phyloP scores from a whole-genome alignment of 768 basidiomycete species.

The Neoboletus brunneissimus region DNA sequence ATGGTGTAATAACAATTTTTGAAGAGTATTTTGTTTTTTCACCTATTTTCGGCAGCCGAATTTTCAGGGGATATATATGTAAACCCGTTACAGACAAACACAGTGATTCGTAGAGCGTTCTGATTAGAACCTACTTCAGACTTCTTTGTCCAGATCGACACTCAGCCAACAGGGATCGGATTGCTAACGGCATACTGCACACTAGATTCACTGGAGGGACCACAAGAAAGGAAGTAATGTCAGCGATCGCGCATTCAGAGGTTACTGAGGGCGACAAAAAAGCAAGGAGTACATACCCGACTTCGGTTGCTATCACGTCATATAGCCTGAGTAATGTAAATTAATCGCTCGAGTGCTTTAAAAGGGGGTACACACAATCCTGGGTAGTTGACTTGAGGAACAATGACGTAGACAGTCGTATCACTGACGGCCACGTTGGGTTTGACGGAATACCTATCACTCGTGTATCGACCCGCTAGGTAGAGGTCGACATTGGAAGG shows the following conservation, averaged over 20 bases:
- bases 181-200: not conserved
- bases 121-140: too few species aligned
- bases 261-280: too few species aligned
- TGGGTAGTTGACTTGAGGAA: not conserved
- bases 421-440: not conserved
- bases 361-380: not conserved
- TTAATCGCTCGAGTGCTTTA: not conserved
- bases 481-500: too few species aligned
- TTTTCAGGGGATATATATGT: not conserved
- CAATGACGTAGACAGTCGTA: rapidly evolving
- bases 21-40: too few species aligned
- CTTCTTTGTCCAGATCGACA: too few species aligned
- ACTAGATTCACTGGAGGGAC: not conserved
- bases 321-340: not conserved
- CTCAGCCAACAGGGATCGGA: not conserved
- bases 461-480: too few species aligned
- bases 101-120: rapidly evolving
- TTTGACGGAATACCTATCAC: too few species aligned
- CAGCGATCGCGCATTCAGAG: not conserved
- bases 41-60: too few species aligned
- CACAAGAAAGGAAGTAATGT: too few species aligned
- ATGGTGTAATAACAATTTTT: too few species aligned
- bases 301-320: not conserved
- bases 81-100: too few species aligned
- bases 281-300: not conserved